Percentiles rank a stretch among this genome's conserved stretches.
phyloP scores from a whole-genome alignment of 495 filamentous ascomycete genomes.

The Thermothielavioides terrestris region DNA sequence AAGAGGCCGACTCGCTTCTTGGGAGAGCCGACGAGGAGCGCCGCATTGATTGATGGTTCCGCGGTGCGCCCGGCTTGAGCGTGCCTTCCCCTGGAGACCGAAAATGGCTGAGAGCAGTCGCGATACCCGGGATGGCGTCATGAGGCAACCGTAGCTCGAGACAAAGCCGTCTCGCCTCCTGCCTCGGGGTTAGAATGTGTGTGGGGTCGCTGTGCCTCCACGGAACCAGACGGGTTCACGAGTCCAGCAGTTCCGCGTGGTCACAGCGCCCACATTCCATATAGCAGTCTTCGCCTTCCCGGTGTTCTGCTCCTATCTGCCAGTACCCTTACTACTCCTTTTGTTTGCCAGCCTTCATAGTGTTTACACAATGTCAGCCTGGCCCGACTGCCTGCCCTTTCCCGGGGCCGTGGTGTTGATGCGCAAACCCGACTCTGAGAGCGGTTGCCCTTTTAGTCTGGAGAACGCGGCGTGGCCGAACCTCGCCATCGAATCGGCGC shows the following conservation, averaged over 20 bases:
- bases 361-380: neutral
- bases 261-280: no score
- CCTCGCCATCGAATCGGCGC: neutral
- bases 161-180: no score
- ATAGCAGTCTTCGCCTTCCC: neutral
- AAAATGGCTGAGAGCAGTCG: neutral
- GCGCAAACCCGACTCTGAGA: neutral
- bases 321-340: neutral
- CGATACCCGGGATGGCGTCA: neutral
- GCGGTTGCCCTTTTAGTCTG: neutral
- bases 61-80: neutral
- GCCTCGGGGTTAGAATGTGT: no score
- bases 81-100: neutral
- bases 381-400: neutral
- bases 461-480: neutral
- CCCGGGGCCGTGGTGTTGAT: neutral
- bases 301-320: neutral
- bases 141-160: no score
- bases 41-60: constrained; percentile 23
- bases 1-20: constrained; percentile 31
- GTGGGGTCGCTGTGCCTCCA: no score
- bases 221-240: no score
- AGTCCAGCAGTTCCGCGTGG: no score
- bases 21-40: constrained; percentile 26
- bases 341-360: neutral